Conservation (phyloP, 169 alveolate genomes). For the Amoebophrya sp. region DNA sequence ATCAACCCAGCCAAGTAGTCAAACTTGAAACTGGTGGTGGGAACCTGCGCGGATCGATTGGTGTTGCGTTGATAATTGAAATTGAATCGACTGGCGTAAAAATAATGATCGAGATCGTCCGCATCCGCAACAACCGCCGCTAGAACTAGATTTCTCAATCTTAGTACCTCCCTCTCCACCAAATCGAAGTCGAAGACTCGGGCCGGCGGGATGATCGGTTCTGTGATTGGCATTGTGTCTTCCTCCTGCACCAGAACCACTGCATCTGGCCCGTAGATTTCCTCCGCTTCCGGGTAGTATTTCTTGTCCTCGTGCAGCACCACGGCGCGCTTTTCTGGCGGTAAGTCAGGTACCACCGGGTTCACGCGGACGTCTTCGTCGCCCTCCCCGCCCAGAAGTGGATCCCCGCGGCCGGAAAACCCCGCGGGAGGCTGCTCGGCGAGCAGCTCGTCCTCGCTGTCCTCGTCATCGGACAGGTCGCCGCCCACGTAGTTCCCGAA, state of each 20-base stretch:
- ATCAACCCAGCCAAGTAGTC: conserved; percentile 78
- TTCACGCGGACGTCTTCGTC: conserved; percentile 26
- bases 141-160: not conserved
- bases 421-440: conserved; percentile 40
- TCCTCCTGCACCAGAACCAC: conserved; percentile 78
- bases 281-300: conserved; percentile 78
- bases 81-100: too few relatives aligned
- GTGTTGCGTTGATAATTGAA: too few relatives aligned
- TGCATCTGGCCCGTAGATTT: conserved; percentile 72
- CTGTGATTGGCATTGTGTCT: conserved; percentile 92
- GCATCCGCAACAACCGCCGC: too few relatives aligned
- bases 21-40: conserved; percentile 66
- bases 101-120: too few relatives aligned
- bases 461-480: conserved; percentile 53
- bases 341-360: not conserved
- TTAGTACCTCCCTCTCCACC: conserved; percentile 40
- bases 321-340: conserved; percentile 33
- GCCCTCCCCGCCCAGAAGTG: conserved; percentile 20
- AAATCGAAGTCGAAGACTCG: conserved; percentile 64
- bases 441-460: conserved; percentile 50
- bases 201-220: conserved; percentile 86
- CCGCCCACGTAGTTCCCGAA: conserved; percentile 97
- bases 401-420: conserved; percentile 34
- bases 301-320: conserved; percentile 80
- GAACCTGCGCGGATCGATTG: too few relatives aligned